These are phyloP conservation scores for Lepidium aucheri DNA, from an alignment of 345 rosid genomes.

Conservation along the genomic window DNA sequence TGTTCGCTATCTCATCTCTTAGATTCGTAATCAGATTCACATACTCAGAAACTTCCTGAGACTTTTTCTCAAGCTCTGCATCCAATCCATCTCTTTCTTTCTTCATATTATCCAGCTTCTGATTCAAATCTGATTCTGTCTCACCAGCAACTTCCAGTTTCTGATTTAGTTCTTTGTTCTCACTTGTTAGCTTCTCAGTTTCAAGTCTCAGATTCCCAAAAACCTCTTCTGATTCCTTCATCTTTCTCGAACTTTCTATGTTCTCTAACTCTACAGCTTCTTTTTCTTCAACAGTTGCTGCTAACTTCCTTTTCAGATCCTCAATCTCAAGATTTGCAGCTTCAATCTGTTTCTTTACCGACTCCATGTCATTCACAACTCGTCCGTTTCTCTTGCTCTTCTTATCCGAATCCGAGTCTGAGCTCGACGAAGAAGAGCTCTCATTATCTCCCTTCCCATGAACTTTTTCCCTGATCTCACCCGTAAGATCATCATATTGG, in stretches of 20 bases:
- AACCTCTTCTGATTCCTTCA: slow-evolving; percentile 42
- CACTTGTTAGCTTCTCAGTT: neutral
- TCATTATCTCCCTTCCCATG: slow-evolving; percentile 44
- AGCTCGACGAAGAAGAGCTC: slow-evolving; percentile 61
- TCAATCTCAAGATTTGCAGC: slow-evolving; percentile 47
- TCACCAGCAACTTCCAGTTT: slow-evolving; percentile 25
- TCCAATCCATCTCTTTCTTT: slow-evolving; percentile 27
- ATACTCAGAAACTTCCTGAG: slow-evolving; percentile 28
- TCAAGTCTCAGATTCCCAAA: slow-evolving; percentile 44
- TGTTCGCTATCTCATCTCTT: slow-evolving; percentile 28
- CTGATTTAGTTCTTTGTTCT: slow-evolving; percentile 10
- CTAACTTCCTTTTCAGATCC: slow-evolving; percentile 46
- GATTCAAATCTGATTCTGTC: slow-evolving; percentile 32
- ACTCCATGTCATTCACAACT: slow-evolving; percentile 33
- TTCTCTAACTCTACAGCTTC: slow-evolving; percentile 30
- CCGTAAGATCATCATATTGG: slow-evolving; percentile 63
- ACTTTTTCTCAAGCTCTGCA: slow-evolving; percentile 25
- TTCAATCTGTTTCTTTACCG: slow-evolving; percentile 52
- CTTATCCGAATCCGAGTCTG: slow-evolving; percentile 59
- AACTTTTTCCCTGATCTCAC: slow-evolving; percentile 54
- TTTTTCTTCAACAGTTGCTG: slow-evolving; percentile 40
- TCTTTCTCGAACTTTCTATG: slow-evolving; percentile 39
- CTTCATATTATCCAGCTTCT: slow-evolving; percentile 33
- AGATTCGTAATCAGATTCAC: slow-evolving; percentile 30
- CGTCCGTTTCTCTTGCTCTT: slow-evolving; percentile 42